phyloP scores from a whole-genome alignment of 306 rosid genomes.

The Rosa rugosa region DNA sequence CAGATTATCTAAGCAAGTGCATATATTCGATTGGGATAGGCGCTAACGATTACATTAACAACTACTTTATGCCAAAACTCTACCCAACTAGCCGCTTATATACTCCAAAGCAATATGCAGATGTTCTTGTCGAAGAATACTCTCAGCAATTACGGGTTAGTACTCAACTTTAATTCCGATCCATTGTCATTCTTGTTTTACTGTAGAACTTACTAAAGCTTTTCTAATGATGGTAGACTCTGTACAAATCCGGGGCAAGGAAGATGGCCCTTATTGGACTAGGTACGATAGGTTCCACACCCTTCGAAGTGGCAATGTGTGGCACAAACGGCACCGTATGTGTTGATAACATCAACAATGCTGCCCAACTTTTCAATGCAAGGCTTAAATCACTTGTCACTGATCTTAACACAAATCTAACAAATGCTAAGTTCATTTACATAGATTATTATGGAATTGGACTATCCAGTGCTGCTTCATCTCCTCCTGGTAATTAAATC shows the following conservation, averaged over 20 bases:
- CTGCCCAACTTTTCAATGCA: slow-evolving; percentile 21
- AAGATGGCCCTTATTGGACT: slow-evolving; percentile 19
- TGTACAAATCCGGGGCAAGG: slow-evolving; percentile 24
- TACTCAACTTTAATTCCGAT: background rate
- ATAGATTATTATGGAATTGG: slow-evolving; percentile 18
- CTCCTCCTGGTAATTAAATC: background rate
- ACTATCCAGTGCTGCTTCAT: background rate
- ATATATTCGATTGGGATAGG: slow-evolving; percentile 23
- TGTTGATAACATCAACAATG: slow-evolving; percentile 27
- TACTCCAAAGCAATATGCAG: slow-evolving; percentile 20
- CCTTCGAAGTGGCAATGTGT: slow-evolving; percentile 3
- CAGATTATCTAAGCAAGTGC: slow-evolving; percentile 24
- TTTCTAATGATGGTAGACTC: background rate
- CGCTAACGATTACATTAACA: slow-evolving; percentile 24
- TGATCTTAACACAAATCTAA: slow-evolving; percentile 12
- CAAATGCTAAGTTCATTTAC: slow-evolving; percentile 32
- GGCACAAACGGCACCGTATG: slow-evolving; percentile 28
- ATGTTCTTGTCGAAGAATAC: background rate
- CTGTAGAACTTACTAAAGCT: background rate
- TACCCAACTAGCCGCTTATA: slow-evolving; percentile 15
- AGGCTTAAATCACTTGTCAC: slow-evolving; percentile 32
- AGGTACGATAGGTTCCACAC: slow-evolving; percentile 32
- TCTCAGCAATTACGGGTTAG: slow-evolving; percentile 23
- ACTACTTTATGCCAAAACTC: slow-evolving; percentile 16
- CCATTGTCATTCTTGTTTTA: background rate